Evolutionary conservation across 169 alveolate species (phyloP), one percentile per base, ranked within the genome.

Genomic region (Plasmodium yoelii): DNA sequence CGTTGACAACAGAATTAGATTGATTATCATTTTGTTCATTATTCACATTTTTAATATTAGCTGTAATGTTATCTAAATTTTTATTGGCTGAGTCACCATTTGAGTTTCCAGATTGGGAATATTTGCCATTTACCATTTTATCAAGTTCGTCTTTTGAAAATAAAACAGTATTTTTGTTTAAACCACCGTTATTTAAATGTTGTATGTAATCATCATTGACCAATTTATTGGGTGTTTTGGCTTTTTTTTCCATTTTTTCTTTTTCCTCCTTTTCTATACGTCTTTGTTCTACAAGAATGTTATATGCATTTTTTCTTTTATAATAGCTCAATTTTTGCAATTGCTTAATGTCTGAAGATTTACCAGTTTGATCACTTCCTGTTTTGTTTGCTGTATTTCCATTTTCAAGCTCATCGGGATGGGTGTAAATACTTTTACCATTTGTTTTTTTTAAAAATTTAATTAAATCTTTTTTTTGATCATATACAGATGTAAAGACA

Each of bases 131-230:
- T 56, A 77, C 88, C 75, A 77, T 63, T 6, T 63, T 53, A 22
- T 77, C 88, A 39, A 77, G 88, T 5, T 77, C 69, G 2, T 77
- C 88, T 55, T 77, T 77, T 8, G 88, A 77, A 19, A 77, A 77
- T 15, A 69, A 44, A 22, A 34, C 42, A 7, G 63, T 42, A 46
- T 15, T 44, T 60, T 56, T 60, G 46, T 59, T 61, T 34, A 34
- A 34, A 34, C 42, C 42, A 65, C 53, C 46, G 24, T 42, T 74
- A 26, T 15, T 56, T 0, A 60, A 39, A 6, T 47, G 12, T 24
- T 49, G 22, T 71, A 15, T 53, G 46, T 71, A 12, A 55, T 47
- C 22, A 19, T 47, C 13, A 46, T 34, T 10, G 64, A 69, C 10
- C 12, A 18, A 19, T 69, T 15, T 12, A 18, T 56, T 55, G 15